These are phyloP conservation scores for Fusarium sp. DNA, from an alignment of 2,329 filamentous ascomycete species.

Conservation along the genomic window DNA sequence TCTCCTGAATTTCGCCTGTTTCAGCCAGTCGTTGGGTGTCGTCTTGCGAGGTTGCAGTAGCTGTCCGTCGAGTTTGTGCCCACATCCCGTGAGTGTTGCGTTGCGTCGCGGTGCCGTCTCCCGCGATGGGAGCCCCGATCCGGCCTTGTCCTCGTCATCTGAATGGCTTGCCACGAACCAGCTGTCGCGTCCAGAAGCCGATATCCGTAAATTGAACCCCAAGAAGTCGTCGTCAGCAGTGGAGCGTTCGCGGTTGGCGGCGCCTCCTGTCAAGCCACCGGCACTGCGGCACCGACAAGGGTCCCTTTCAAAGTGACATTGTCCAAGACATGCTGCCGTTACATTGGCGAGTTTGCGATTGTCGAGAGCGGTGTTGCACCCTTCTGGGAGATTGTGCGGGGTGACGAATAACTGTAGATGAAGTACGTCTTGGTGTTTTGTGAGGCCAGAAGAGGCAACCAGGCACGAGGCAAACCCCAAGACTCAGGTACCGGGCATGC, in stretches of 20 bases:
- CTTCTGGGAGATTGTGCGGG: conserved; percentile 12
- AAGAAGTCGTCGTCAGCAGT: conserved; percentile 38
- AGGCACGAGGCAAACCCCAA: conserved; percentile 25
- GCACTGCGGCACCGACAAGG: conserved; percentile 16
- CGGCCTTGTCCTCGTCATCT: conserved; percentile 20
- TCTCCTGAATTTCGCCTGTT: conserved; percentile 14
- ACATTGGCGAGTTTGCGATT: not conserved
- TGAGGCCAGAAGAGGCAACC: conserved; percentile 20
- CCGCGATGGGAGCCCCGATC: conserved; percentile 1
- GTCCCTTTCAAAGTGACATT: not conserved
- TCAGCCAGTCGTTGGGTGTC: conserved; percentile 1
- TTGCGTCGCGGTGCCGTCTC: conserved; percentile 26
- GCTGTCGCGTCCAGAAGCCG: conserved; percentile 3
- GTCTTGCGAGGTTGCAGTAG: not conserved
- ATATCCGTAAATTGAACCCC: conserved; percentile 28
- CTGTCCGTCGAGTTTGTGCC: conserved; percentile 14
- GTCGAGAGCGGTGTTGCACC: not conserved
- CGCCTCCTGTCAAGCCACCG: conserved; percentile 14
- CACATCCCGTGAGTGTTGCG: conserved; percentile 25
- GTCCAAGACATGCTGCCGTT: not conserved
- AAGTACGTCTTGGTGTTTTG: not conserved
- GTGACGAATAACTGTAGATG: conserved; percentile 8
- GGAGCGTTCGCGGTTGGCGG: conserved; percentile 23
- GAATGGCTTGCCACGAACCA: conserved; percentile 2
- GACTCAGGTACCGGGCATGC: conserved; percentile 12